These are phyloP conservation scores for Leucocoprinus sp. DNA, from an alignment of 768 basidiomycete genomes.

Conservation along the genomic window DNA sequence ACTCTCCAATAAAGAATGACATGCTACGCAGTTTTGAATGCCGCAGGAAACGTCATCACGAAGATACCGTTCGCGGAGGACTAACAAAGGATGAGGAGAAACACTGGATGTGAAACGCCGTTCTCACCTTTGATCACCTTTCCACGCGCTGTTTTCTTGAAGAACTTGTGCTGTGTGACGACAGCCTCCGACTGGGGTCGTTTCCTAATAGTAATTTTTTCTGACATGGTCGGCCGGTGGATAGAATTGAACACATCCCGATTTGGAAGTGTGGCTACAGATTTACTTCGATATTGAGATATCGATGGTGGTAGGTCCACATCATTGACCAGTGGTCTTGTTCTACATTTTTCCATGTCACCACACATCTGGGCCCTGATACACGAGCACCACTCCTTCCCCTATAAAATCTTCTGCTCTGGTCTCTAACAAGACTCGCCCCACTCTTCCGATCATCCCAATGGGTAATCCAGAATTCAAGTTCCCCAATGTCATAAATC, in stretches of 20 bases:
- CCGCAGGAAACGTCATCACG: slow-evolving; percentile 90
- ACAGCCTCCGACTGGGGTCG: slow-evolving; percentile 63
- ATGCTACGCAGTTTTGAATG: slow-evolving; percentile 59
- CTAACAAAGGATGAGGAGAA: slow-evolving; percentile 29
- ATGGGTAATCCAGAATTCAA: slow-evolving; percentile 4
- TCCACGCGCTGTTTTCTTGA: slow-evolving; percentile 91
- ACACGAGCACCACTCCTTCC: not conserved
- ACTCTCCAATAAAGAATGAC: slow-evolving; percentile 33
- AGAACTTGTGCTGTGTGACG: slow-evolving; percentile 82
- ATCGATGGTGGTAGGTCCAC: too few species aligned
- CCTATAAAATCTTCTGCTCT: not conserved
- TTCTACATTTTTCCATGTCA: not conserved
- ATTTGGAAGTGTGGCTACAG: too few species aligned
- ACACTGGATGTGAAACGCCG: not conserved
- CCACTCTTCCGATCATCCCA: not conserved
- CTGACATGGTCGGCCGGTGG: slow-evolving; percentile 23
- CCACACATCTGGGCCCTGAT: not conserved
- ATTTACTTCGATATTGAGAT: too few species aligned
- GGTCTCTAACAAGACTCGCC: not conserved
- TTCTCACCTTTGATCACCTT: slow-evolving; percentile 84
- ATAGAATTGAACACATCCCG: too few species aligned
- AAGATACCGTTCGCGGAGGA: slow-evolving; percentile 89
- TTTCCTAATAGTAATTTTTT: slow-evolving; percentile 66
- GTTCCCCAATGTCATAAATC: slow-evolving; percentile 1
- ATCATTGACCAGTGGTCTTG: too few species aligned